Percentiles rank a stretch among this genome's conserved stretches.
Conservation (phyloP, 495 filamentous ascomycete species). For the Aspergillus nanangensis region DNA sequence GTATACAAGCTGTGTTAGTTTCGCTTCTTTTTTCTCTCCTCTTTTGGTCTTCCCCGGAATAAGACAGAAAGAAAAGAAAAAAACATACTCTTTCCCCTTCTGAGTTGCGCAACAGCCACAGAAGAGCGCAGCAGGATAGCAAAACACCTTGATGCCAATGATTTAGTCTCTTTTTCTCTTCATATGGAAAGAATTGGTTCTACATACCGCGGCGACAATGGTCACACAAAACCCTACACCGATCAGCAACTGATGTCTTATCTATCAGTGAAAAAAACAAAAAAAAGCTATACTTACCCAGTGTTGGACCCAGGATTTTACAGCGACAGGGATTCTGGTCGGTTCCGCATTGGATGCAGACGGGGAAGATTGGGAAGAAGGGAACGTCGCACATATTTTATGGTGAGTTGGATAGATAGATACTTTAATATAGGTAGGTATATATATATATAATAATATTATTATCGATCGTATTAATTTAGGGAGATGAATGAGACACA, state of each 20-base stretch:
- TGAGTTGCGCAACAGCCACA: conserved; percentile 57
- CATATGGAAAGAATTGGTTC: background rate
- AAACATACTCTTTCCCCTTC: conserved; percentile 50
- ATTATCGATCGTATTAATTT: too few species aligned
- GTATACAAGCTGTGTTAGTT: conserved; percentile 8
- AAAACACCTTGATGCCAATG: conserved; percentile 39
- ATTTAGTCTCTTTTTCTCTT: background rate
- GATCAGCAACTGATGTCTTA: background rate
- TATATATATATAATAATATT: background rate
- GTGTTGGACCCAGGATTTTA: conserved; percentile 57
- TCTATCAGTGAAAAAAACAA: background rate
- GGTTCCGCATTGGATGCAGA: conserved; percentile 53
- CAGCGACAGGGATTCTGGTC: conserved; percentile 60
- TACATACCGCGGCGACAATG: conserved; percentile 49
- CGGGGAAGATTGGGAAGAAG: conserved; percentile 40
- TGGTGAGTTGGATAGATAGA: too few species aligned
- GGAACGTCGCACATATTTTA: conserved; percentile 33
- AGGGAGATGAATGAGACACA: too few species aligned
- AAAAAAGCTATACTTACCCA: conserved; percentile 33
- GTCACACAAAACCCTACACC: conserved; percentile 38
- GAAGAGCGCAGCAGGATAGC: conserved; percentile 55
- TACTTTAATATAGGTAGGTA: background rate
- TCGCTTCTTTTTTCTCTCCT: too few species aligned
- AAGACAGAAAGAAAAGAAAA: background rate
- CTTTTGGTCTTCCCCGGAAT: too few species aligned